phyloP scores from a whole-genome alignment of 2,329 filamentous ascomycete genomes.

The Diaporthe capsici region DNA sequence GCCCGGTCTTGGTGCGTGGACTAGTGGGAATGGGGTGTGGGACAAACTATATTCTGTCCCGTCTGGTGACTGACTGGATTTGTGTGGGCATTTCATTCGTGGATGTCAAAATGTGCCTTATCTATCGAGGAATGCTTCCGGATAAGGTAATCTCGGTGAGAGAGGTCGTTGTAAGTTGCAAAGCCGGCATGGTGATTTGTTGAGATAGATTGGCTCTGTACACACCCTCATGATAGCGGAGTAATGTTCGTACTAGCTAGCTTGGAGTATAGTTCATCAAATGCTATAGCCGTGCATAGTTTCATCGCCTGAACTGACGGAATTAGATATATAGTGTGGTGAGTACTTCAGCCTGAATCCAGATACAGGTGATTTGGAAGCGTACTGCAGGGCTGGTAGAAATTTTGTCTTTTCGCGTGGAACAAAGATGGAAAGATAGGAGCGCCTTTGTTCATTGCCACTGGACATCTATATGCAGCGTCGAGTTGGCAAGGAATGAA shows the following conservation, averaged over 20 bases:
- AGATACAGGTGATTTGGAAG: background rate
- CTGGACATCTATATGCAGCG: background rate
- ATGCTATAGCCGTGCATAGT: too few relatives aligned
- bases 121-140: background rate
- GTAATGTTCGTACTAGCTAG: too few relatives aligned
- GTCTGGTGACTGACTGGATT: background rate
- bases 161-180: too few relatives aligned
- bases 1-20: background rate
- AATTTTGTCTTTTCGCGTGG: background rate
- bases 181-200: background rate
- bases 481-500: constrained; percentile 16
- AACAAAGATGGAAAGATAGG: background rate
- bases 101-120: background rate
- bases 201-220: background rate
- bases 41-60: background rate
- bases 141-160: background rate
- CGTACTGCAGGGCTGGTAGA: background rate
- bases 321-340: too few relatives aligned
- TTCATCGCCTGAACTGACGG: too few relatives aligned
- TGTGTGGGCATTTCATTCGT: background rate
- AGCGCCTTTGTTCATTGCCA: background rate
- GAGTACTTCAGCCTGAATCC: too few relatives aligned
- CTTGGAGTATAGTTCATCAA: too few relatives aligned
- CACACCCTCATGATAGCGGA: too few relatives aligned
- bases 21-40: background rate